Evolutionary conservation across 176 grass and related monocot species (phyloP).

Genomic region (Bolboschoenus planiculmis): DNA sequence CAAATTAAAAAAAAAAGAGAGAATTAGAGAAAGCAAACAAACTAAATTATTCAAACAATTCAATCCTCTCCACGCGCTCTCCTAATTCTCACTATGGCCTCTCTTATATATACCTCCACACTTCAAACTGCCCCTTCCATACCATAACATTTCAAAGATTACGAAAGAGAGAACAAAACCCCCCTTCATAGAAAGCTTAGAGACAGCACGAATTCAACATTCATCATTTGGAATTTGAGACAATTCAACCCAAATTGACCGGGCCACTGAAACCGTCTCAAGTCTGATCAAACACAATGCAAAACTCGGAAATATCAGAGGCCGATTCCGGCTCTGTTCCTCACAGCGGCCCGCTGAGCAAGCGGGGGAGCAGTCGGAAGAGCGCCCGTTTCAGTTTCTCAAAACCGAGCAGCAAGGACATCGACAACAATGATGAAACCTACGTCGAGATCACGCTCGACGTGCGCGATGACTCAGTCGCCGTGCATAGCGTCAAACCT

Average conservation of each 20-base stretch:
- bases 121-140: neutral
- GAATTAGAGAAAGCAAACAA: neutral
- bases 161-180: neutral
- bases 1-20: neutral
- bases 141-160: neutral
- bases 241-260: neutral
- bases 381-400: constrained; percentile 1
- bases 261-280: neutral
- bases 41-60: constrained; percentile 1
- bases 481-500: neutral
- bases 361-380: neutral
- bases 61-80: neutral
- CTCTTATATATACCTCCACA: neutral
- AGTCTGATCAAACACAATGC: too few relatives aligned
- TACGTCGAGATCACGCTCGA: neutral
- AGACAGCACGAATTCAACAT: too few relatives aligned
- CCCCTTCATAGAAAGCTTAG: too few relatives aligned
- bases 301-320: constrained; percentile 2
- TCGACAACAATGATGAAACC: neutral
- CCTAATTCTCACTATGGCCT: neutral
- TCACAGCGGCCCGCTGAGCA: neutral
- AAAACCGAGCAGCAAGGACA: neutral
- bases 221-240: neutral
- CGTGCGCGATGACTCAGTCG: neutral
- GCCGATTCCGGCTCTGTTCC: neutral